Conservation (phyloP, 2,329 filamentous ascomycete species). For the Aspergillus neotritici region DNA sequence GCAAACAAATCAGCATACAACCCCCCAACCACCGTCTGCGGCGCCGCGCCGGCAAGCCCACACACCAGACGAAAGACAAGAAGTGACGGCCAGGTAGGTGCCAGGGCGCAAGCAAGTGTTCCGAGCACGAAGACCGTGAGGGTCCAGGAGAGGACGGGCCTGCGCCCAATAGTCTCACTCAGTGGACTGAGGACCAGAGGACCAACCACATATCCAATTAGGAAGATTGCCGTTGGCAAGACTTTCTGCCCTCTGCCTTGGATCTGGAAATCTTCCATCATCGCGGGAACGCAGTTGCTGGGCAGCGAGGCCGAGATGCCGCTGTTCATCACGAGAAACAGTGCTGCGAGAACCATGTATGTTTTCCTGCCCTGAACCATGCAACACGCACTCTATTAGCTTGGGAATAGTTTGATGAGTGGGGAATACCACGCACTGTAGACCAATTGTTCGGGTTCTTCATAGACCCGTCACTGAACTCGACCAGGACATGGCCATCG, state of each 20-base stretch:
- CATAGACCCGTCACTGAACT: conserved; percentile 21
- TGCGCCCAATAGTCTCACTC: conserved; percentile 39
- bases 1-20: conserved; percentile 44
- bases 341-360: conserved; percentile 21
- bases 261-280: conserved; percentile 29
- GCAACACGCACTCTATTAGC: neutral
- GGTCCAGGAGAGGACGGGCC: conserved; percentile 43
- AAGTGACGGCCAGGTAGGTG: conserved; percentile 37
- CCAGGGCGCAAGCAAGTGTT: conserved; percentile 40
- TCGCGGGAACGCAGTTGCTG: conserved; percentile 34
- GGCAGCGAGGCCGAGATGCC: conserved; percentile 35
- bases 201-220: conserved; percentile 37
- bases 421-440: conserved; percentile 17
- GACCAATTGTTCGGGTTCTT: conserved; percentile 25
- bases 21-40: conserved; percentile 42
- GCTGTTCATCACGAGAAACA: conserved; percentile 33
- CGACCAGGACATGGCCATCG: conserved; percentile 20
- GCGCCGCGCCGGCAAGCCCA: conserved; percentile 38
- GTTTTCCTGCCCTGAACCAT: conserved; percentile 18
- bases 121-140: conserved; percentile 42
- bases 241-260: conserved; percentile 26
- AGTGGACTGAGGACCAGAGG: conserved; percentile 40
- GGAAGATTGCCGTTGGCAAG: conserved; percentile 33
- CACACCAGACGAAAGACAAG: conserved; percentile 41
- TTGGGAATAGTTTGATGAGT: conserved; percentile 1